Conservation (phyloP, 2,329 filamentous ascomycete species). For the Emmonsiellopsis sp. region DNA sequence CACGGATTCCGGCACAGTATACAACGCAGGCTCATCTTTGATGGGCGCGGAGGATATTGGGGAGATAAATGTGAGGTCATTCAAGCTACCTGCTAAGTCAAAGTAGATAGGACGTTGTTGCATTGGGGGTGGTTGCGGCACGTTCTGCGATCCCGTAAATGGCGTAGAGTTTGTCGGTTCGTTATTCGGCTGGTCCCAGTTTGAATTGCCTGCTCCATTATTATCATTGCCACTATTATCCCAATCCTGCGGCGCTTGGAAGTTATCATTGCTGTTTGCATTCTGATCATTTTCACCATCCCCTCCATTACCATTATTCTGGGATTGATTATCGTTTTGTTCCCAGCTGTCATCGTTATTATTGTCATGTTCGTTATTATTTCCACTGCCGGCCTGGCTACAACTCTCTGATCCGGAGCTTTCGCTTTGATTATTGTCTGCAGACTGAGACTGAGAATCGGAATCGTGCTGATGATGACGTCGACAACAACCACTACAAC, state of each 20-base stretch:
- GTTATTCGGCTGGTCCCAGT: neutral
- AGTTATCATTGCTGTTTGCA: neutral
- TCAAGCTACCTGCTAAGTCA: neutral
- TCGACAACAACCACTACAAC: neutral
- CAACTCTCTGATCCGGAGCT: neutral
- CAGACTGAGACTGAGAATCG: neutral
- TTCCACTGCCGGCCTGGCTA: neutral
- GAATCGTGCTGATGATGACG: neutral
- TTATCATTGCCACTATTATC: neutral
- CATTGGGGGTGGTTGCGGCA: neutral
- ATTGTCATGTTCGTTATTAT: neutral
- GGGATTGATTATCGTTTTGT: neutral
- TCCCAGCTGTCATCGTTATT: neutral
- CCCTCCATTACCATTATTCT: neutral
- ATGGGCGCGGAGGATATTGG: slow-evolving; percentile 5
- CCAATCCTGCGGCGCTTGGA: slow-evolving; percentile 1
- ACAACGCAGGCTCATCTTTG: slow-evolving; percentile 12
- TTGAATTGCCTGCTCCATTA: neutral
- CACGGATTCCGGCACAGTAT: slow-evolving; percentile 13
- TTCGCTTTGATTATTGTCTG: neutral
- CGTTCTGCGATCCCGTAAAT: neutral
- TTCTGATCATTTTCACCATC: neutral
- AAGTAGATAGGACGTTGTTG: neutral
- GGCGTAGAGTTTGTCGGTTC: neutral
- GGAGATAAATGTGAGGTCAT: slow-evolving; percentile 5